phyloP scores from a whole-genome alignment of 1,284 basidiomycete species.

The Pterulicium gracile region DNA sequence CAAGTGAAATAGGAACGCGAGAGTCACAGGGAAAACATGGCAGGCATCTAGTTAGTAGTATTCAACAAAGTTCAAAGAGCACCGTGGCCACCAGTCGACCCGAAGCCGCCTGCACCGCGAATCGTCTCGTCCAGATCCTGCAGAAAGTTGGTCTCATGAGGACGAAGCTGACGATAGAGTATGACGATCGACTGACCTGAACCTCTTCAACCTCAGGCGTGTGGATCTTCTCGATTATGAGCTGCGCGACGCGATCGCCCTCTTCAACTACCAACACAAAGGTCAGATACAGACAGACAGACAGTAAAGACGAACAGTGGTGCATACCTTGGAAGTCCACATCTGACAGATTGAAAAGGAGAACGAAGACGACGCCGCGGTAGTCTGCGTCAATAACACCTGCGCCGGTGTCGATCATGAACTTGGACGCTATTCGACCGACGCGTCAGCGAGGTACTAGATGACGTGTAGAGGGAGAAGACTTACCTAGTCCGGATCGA shows the following conservation, averaged over 20 bases:
- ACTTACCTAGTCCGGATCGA: conserved; percentile 60
- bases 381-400: conserved; percentile 74
- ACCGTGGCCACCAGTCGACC: conserved; percentile 69
- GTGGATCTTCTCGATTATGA: conserved; percentile 61
- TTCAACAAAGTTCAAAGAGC: not conserved
- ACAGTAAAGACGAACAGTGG: not conserved
- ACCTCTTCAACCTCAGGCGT: conserved; percentile 56
- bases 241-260: conserved; percentile 65
- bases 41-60: no score
- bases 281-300: not conserved
- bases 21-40: no score
- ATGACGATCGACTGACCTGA: conserved; percentile 21
- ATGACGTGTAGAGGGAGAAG: not conserved
- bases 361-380: conserved; percentile 56
- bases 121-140: conserved; percentile 77
- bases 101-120: conserved; percentile 85
- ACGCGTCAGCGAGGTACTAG: not conserved
- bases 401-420: conserved; percentile 67
- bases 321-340: conserved; percentile 48
- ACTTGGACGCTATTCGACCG: conserved; percentile 44
- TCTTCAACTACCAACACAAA: conserved; percentile 34
- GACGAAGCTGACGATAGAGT: no score
- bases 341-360: conserved; percentile 66
- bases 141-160: not conserved
- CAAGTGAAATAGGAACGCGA: no score